Base-by-base conservation (phyloP, 345 rosid genomes). In the Populus davidiana region DNA sequence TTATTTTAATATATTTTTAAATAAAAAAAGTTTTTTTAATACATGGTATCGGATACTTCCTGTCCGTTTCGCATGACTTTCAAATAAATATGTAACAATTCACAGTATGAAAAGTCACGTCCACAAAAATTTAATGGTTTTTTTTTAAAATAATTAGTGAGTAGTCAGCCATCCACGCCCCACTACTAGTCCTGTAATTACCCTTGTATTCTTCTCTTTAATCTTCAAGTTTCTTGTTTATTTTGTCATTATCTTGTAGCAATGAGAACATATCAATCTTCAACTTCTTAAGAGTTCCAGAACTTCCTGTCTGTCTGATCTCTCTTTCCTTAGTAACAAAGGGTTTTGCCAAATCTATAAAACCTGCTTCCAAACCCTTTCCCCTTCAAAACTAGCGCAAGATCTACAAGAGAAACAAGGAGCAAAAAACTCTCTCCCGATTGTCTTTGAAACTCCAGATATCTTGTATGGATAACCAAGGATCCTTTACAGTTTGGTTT, bases 211-310 rank as follows among this genome's bases (percentile, higher is more conserved):
- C n/a, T 65, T 65, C 39, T 35, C 31, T 11, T 1, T 29, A 10
- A 25, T 27, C 36, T 10, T 23, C n/a, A 2, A 33, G 64, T 59
- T 10, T 59, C 29, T 31, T 12, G 4, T 33, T 63, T 63, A 5
- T 35, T 27, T 65, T 65, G 41, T 65, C 69, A 2, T 65, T 7
- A 65, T 65, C n/a, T 31, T 59, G 14, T 10, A n/a, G 16, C 0
- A 3, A 9, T 25, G 5, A 59, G 63, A 59, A 9, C 64, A 23
- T 17, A 31, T 74, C 50, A 20, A 35, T 54, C 23, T 10, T 31
- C 0, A 33, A 41, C 65, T 73, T 82, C 84, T 56, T 44, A 25
- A 29, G 2, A 54, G 33, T 64, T 78, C 77, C 56, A 75, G 81
- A 81, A 73, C 44, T 68, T 67, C 65, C 39, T 49, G 10, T 5